Conservation (phyloP, 2,329 filamentous ascomycete genomes). For the Alternaria rosae region DNA sequence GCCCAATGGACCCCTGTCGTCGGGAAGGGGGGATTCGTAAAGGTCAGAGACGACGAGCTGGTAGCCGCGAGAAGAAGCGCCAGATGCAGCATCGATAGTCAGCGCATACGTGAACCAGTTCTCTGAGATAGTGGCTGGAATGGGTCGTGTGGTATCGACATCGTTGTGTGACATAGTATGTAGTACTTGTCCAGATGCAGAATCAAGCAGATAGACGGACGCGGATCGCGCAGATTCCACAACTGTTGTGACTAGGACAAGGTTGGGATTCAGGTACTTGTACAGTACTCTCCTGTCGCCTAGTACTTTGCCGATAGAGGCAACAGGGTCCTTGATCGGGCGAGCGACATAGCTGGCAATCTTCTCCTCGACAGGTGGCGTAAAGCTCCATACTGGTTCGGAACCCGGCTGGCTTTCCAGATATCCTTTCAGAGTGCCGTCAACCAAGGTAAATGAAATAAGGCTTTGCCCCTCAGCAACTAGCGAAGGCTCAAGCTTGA, state of each 20-base stretch:
- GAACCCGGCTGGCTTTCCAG: conserved; percentile 30
- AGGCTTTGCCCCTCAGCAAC: conserved; percentile 31
- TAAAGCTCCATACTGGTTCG: conserved; percentile 72
- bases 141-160: conserved; percentile 75
- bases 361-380: conserved; percentile 69
- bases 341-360: conserved; percentile 73
- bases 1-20: conserved; percentile 83
- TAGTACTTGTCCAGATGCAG: conserved; percentile 82
- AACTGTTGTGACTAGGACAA: conserved; percentile 75
- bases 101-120: conserved; percentile 96
- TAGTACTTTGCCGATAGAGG: conserved; percentile 92
- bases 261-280: conserved; percentile 94
- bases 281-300: conserved; percentile 93
- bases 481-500: conserved; percentile 19
- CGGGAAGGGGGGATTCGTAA: conserved; percentile 82
- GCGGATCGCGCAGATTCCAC: conserved; percentile 67
- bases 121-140: conserved; percentile 82
- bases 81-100: conserved; percentile 61
- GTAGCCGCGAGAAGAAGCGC: conserved; percentile 74
- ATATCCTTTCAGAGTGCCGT: conserved; percentile 45
- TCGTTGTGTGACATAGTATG: conserved; percentile 73
- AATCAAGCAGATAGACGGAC: conserved; percentile 82
- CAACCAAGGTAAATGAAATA: conserved; percentile 42
- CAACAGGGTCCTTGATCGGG: conserved; percentile 82
- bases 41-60: conserved; percentile 87